Percentiles rank a stretch among this genome's conserved stretches.
Conservation (phyloP, 1,139 yeast species). For the Lodderomyces pseudojiufengensis region DNA sequence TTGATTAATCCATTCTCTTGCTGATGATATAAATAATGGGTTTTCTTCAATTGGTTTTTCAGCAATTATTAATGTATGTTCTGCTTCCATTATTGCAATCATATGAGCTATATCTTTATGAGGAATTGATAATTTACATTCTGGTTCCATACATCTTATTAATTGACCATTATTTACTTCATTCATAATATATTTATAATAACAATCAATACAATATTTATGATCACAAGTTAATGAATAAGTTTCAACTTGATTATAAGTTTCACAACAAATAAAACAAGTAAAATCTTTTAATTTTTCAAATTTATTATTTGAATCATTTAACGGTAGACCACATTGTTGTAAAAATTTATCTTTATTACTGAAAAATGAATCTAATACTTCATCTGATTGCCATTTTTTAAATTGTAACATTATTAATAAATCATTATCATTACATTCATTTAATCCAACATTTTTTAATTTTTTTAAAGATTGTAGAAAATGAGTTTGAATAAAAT, state of each 20-base stretch:
- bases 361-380: constrained; percentile 66
- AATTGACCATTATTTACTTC: constrained; percentile 52
- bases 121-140: constrained; percentile 32
- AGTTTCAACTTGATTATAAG: constrained; percentile 30
- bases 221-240: constrained; percentile 69
- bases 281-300: constrained; percentile 26
- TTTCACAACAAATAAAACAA: constrained; percentile 74
- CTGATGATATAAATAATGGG: constrained; percentile 23
- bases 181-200: constrained; percentile 52
- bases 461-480: constrained; percentile 18
- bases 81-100: constrained; percentile 8
- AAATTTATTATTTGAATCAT: constrained; percentile 18
- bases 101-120: constrained; percentile 27
- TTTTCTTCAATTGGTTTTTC: constrained; percentile 10
- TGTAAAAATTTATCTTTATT: constrained; percentile 41
- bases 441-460: constrained; percentile 26
- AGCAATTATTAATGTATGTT: constrained; percentile 6
- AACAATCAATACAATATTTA: constrained; percentile 66
- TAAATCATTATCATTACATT: constrained; percentile 38
- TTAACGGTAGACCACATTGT: constrained; percentile 46
- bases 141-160: constrained; percentile 60
- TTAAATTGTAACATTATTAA: constrained; percentile 53
- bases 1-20: constrained; percentile 50
- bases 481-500: constrained; percentile 22
- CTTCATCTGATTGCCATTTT: constrained; percentile 72